phyloP scores from a whole-genome alignment of 2,329 filamentous ascomycete genomes.

The Exophiala spinifera region DNA sequence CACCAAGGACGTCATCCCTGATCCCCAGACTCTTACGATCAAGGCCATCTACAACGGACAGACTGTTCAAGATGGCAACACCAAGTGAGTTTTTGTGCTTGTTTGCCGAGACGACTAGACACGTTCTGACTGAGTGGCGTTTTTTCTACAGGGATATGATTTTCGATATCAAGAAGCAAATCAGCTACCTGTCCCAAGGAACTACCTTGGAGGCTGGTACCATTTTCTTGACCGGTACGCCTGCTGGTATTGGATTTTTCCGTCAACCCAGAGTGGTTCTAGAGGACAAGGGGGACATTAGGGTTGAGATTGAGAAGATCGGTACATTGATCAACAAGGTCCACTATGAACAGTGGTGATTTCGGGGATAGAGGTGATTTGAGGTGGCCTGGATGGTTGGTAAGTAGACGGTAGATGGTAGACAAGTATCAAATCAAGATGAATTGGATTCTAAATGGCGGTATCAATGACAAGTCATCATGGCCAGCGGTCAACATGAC shows the following conservation, averaged over 20 bases:
- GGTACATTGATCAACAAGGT: conserved; percentile 47
- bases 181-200: conserved; percentile 39
- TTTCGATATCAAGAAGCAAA: conserved; percentile 38
- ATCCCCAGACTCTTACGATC: conserved; percentile 42
- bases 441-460: too few species aligned
- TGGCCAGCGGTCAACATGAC: too few species aligned
- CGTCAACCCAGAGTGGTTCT: conserved; percentile 40
- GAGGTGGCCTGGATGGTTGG: too few species aligned
- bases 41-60: conserved; percentile 30
- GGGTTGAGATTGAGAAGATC: conserved; percentile 48
- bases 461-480: too few species aligned
- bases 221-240: conserved; percentile 44
- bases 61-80: conserved; percentile 26
- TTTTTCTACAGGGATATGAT: conserved; percentile 36
- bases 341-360: conserved; percentile 30
- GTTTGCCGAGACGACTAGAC: background rate
- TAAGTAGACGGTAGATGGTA: too few species aligned
- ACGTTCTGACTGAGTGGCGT: background rate
- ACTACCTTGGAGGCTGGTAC: conserved; percentile 40
- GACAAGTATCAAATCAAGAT: too few species aligned
- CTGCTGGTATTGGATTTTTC: conserved; percentile 44
- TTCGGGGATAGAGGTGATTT: too few species aligned
- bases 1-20: conserved; percentile 34
- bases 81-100: conserved; percentile 21
- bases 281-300: conserved; percentile 42